Evolutionary conservation across 495 filamentous ascomycete species (phyloP).

Genomic region (Penicillium maclennaniae): DNA sequence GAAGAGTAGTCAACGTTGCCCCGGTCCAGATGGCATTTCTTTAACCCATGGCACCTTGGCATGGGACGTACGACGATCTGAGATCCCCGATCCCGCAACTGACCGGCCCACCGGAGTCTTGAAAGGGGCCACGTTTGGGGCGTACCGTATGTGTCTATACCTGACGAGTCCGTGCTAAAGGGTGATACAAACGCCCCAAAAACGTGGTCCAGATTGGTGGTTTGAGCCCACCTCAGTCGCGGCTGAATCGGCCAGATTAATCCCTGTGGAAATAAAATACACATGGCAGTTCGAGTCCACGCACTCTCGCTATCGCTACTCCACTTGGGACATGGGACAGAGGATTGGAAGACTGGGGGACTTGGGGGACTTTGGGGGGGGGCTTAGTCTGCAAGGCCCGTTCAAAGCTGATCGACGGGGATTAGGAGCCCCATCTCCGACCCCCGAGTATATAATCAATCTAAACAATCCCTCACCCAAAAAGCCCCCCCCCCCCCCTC

Average conservation of each 20-base stretch:
- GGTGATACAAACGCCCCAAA: conserved; percentile 1
- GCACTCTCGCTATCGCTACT: conserved; percentile 26
- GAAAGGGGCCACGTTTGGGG: background rate
- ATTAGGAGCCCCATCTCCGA: conserved; percentile 25
- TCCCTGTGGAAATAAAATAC: conserved; percentile 2
- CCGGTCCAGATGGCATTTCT: conserved; percentile 6
- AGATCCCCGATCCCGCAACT: conserved; percentile 7
- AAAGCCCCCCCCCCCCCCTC: conserved; percentile 5
- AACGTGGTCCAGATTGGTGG: conserved; percentile 21
- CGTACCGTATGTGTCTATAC: background rate
- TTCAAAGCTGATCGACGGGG: conserved; percentile 29
- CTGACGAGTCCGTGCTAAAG: background rate
- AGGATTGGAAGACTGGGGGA: conserved; percentile 20
- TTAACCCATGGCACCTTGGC: background rate
- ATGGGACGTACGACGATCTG: background rate
- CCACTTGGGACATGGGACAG: background rate
- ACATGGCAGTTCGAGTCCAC: conserved; percentile 18
- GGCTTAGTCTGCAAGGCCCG: conserved; percentile 33
- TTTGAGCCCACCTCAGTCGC: conserved; percentile 4
- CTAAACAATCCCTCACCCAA: too few relatives aligned
- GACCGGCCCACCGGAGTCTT: conserved; percentile 5
- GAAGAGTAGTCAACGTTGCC: conserved; percentile 11
- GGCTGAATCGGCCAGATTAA: conserved; percentile 17
- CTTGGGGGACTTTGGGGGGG: conserved; percentile 30
- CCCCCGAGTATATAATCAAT: conserved; percentile 31